Base-by-base conservation (phyloP, 1,284 basidiomycete genomes). In the Papiliotrema nemorosa region DNA sequence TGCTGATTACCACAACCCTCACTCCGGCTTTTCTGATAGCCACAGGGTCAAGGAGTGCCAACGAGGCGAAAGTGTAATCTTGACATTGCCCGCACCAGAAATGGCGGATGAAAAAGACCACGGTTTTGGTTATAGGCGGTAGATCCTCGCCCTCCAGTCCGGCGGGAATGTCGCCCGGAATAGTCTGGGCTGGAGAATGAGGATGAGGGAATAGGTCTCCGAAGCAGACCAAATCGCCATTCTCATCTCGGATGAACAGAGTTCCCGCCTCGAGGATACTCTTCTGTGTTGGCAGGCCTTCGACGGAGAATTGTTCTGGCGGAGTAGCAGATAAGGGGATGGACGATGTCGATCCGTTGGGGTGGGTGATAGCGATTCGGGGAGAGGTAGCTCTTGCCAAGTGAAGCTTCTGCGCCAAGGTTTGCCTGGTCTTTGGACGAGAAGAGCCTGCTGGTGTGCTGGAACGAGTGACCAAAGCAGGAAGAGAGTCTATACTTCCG, bases 71-170 rank as follows among this genome's bases (percentile, higher is more conserved):
- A 7, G 64, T 70, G 50, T 70, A 76, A 38, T 74, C 69, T 55
- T 75, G 73, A 46, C 70, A 73, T 57, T 69, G 66, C 16, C 70
- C 72, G 53, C 74, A 76, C 70, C 72, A 74, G 53, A 72, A 74
- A 48, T 67, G 52, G 3, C 72, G 57, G 27, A 73, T 64, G 54
- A 71, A 74, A 59, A 75, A 67, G 10, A 75, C 52, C 16, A 73
- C 62, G 6, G 67, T 71, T 36, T 64, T 60, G 16, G 43, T 45
- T 13, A 51, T 44, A 10, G 57, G 45, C 27, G 46, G 25, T 18
- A 26, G 25, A 12, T 20, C 16, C 18, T 31, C 34, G 16, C 21
- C 31, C 41, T 43, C 41, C 25, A 14, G 5, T 7, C 25, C 25
- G 5, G 4, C 4, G 5, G 27, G 24, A 5, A 18, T 20, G 31